These are phyloP conservation scores for Metschnikowia continentalis DNA, from an alignment of 805 yeast species.

Conservation along the genomic window DNA sequence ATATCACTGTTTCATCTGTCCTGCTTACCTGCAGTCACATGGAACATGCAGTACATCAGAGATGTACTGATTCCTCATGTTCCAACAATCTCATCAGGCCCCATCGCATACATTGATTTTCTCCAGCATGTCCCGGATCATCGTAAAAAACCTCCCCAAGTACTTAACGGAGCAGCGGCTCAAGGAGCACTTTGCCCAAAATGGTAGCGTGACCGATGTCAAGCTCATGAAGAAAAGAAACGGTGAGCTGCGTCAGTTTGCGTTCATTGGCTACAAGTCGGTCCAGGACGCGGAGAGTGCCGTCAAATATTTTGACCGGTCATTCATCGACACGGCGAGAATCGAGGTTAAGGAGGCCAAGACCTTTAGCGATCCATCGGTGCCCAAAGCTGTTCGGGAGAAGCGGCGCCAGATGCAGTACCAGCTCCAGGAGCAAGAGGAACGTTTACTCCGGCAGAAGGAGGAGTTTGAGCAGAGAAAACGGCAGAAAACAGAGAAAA, in stretches of 20 bases:
- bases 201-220: slow-evolving; percentile 80
- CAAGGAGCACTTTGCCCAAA: slow-evolving; percentile 55
- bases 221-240: slow-evolving; percentile 73
- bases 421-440: slow-evolving; percentile 37
- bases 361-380: slow-evolving; percentile 77
- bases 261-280: slow-evolving; percentile 83
- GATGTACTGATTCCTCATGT: too few species aligned
- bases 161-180: slow-evolving; percentile 73
- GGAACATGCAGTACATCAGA: too few species aligned
- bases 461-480: slow-evolving; percentile 37
- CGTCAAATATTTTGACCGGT: slow-evolving; percentile 65
- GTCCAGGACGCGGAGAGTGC: slow-evolving; percentile 73
- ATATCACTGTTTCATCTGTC: too few species aligned
- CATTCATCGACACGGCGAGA: slow-evolving; percentile 79
- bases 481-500: slow-evolving; percentile 33
- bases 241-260: slow-evolving; percentile 90
- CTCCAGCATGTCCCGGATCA: slow-evolving; percentile 72
- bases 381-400: slow-evolving; percentile 55
- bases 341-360: slow-evolving; percentile 80
- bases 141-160: slow-evolving; percentile 84
- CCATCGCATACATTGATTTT: slow-evolving; percentile 6
- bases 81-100: neutral
- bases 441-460: slow-evolving; percentile 34
- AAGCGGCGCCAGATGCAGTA: slow-evolving; percentile 43
- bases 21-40: too few species aligned